Evolutionary conservation across 2,329 filamentous ascomycete genomes (phyloP), one percentile per base, ranked within the genome.

Genomic region (Ophidiomyces ophidiicola): DNA sequence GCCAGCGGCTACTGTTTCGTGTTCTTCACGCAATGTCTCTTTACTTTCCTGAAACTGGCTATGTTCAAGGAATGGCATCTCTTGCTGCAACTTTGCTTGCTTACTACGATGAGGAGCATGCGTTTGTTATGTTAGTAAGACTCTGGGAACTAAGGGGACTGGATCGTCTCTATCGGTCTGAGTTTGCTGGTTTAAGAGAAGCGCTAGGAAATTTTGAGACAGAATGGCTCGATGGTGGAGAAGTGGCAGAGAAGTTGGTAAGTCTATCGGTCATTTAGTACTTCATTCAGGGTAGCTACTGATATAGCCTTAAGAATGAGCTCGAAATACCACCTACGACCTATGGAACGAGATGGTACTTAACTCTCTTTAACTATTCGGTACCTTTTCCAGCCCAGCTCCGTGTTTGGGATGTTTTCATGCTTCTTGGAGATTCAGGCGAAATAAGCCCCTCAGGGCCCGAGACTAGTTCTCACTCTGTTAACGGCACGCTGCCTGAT

Each of bases 61-160:
- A 98, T 58, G 90, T 96, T 0, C 90, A 98, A 61, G 90, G 90
- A 39, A 98, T 98, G 90, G 90, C 88, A 11, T 83, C 86, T 15
- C 68, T 96, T 26, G 87, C 84, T 1, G 88, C 88, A 1, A 96
- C 90, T 0, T 67, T 98, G 14, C 74, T 98, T 5, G 94, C 88
- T 56, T 98, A 98, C 58, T 98, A 87, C 59, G 88, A 96, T 48
- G 90, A 98, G 60, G 90, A 94, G 59, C 78, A 78, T 50, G 79
- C 84, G 4, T 98, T 98, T 53, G 76, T 96, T 33, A 96, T 98
- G 90, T 67, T 96, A 39, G 87, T 92, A n/a, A 76, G 90, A 17
- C 70, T 98, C 54, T 98, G 88, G 85, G 77, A 85, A 55, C 69
- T 92, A 43, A 78, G 90, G 43, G 88, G 90, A 1, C 69, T 98